A percentile compares a stretch with the other conserved stretches of the same genome.
phyloP scores from a whole-genome alignment of 148 eudicot species.

The Rhododendron vialii region DNA sequence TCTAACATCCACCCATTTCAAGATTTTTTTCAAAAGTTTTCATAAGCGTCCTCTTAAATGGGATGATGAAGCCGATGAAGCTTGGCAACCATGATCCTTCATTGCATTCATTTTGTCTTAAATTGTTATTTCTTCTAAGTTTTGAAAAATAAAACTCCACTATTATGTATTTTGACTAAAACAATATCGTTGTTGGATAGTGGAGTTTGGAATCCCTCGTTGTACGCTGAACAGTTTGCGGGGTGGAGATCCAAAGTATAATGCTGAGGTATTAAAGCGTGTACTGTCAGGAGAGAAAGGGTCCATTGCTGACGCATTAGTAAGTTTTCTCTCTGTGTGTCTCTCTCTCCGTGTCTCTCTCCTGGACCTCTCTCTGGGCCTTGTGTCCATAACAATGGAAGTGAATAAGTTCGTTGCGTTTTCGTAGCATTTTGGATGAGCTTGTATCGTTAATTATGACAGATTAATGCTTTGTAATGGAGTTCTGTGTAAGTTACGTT shows the following conservation, averaged over 20 bases:
- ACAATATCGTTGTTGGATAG: constrained; percentile 30
- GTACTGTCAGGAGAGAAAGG: neutral
- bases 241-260: constrained; percentile 92
- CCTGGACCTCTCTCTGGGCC: neutral
- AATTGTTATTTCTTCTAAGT: neutral
- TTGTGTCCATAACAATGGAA: neutral
- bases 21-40: too few relatives aligned
- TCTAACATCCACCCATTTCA: too few relatives aligned
- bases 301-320: constrained; percentile 55
- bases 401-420: neutral
- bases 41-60: too few relatives aligned
- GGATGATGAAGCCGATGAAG: neutral
- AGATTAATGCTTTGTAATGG: neutral
- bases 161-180: constrained; percentile 1
- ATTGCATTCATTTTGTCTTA: neutral
- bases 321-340: neutral
- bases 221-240: constrained; percentile 69
- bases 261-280: constrained; percentile 44
- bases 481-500: neutral
- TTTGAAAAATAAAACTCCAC: neutral
- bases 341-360: neutral
- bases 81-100: neutral
- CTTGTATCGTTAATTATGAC: neutral
- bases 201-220: constrained; percentile 93
- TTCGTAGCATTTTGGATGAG: neutral